Base-by-base conservation (phyloP, 148 eudicot species). In the Gaultheria prostrata region DNA sequence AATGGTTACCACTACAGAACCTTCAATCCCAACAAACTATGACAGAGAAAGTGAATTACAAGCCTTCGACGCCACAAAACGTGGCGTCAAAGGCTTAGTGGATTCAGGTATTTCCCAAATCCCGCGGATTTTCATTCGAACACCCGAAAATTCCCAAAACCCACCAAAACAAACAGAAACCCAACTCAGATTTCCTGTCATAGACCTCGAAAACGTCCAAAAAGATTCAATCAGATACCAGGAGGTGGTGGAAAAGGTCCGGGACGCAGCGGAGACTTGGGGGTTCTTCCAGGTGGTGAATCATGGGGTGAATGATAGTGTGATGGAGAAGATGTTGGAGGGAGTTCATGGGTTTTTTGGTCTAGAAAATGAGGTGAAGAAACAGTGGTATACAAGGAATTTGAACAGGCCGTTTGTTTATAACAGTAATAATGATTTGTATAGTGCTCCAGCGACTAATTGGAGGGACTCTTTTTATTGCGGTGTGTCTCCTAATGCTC, bases 381-480 rank as follows among this genome's bases (percentile, higher is more conserved):
- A 83, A 73, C 28, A 26, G 21, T 83, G 39, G 56, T 83, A 83
- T 28, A 43, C 85, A 20, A 57, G 82, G 20, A 82, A 83, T 26
- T 0, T 24, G 14, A 15, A 10, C 48, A 77, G 21, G 63, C 24
- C 13, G 1, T 46, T 77, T 18, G n/a, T 17, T 24, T 69, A 65
- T 15, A 67, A 48, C 33, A 33, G 77, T 4, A 84, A 84, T 32
- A 69, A 49, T 57, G 86, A 88, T 70, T 69, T 89, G 85, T 86
- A 49, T 57, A 56, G 43, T 17, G 65, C 87, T 1, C 84, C 89
- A 0, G 85, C 86, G 8, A 85, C 86, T 61, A 89, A 89, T 54
- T 89, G 91, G 89, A 86, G 89, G 84, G 91, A 87, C 32, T 76
- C 83, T 8, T 48, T 89, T 26, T 77, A 39, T 24, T 86, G 86